phyloP scores from a whole-genome alignment of 1,284 basidiomycete species.

The Agaricales sp. region DNA sequence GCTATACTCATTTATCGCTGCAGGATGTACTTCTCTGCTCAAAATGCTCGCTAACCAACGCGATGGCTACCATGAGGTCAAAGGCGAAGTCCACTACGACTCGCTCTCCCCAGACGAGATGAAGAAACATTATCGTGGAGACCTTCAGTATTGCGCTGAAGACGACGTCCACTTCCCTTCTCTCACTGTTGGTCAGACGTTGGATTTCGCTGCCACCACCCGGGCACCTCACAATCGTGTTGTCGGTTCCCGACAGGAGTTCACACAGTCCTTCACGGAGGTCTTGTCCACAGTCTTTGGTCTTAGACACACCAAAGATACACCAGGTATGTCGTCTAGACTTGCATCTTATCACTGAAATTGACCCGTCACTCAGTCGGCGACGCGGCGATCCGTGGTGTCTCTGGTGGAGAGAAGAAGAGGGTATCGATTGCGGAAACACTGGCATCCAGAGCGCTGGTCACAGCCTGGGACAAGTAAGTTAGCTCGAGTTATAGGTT shows the following conservation, averaged over 20 bases:
- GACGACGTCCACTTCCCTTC: constrained; percentile 72
- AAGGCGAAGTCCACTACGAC: constrained; percentile 62
- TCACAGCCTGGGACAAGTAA: constrained; percentile 49
- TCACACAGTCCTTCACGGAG: constrained; percentile 36
- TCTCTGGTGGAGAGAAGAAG: constrained; percentile 75
- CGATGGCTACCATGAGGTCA: constrained; percentile 44
- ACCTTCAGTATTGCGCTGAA: constrained; percentile 60
- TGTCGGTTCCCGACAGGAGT: constrained; percentile 34
- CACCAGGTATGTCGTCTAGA: not conserved
- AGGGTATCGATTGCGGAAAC: constrained; percentile 55
- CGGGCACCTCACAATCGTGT: constrained; percentile 44
- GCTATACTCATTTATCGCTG: too few relatives aligned
- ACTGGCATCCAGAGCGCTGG: constrained; percentile 29
- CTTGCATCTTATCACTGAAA: constrained; percentile 34
- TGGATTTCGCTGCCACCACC: constrained; percentile 52
- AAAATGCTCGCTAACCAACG: constrained; percentile 65
- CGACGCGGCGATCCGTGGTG: constrained; percentile 64
- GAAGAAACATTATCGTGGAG: constrained; percentile 47
- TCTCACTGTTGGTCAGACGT: constrained; percentile 60
- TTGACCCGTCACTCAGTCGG: constrained; percentile 55
- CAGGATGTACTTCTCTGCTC: constrained; percentile 55
- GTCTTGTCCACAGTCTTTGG: constrained; percentile 63
- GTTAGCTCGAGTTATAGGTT: constrained; percentile 7
- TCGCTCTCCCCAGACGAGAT: constrained; percentile 47
- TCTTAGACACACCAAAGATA: constrained; percentile 7